Conservation (phyloP, 768 basidiomycete species). For the Suillus spraguei region DNA sequence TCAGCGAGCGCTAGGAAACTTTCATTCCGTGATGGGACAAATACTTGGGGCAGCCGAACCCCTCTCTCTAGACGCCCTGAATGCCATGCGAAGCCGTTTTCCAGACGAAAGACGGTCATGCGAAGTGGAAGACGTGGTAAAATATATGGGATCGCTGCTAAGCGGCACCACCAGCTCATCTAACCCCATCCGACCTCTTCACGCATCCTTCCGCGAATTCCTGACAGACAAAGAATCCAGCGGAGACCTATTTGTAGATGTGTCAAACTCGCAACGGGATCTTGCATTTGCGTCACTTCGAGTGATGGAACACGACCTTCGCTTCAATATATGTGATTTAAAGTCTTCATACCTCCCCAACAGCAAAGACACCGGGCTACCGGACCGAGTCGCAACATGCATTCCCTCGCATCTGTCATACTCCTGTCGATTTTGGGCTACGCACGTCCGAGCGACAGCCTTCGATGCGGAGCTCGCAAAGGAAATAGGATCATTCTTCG, state of each 20-base stretch:
- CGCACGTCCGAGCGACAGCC: constrained; percentile 10
- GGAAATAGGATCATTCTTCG: constrained; percentile 6
- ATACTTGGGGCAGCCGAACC: constrained; percentile 7
- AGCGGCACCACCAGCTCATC: constrained; percentile 1
- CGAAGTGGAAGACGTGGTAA: not conserved
- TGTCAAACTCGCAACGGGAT: not conserved
- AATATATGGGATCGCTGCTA: constrained; percentile 12
- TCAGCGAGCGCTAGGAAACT: not conserved
- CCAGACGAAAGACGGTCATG: not conserved
- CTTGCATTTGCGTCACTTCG: constrained; percentile 21
- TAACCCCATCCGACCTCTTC: constrained; percentile 20
- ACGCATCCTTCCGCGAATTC: constrained; percentile 34
- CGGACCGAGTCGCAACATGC: not conserved
- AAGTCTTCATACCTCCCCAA: constrained; percentile 33
- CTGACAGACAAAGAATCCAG: constrained; percentile 19
- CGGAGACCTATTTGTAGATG: constrained; percentile 17
- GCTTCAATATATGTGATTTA: constrained; percentile 40
- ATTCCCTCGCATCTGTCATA: constrained; percentile 15
- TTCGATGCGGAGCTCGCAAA: not conserved
- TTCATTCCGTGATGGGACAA: constrained; percentile 12
- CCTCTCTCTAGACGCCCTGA: not conserved
- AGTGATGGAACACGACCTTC: constrained; percentile 31
- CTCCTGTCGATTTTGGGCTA: constrained; percentile 17
- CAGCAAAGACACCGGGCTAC: constrained; percentile 19
- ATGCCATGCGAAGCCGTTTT: not conserved